These are phyloP conservation scores for Acacia acuminata DNA, from an alignment of 306 rosid species.

Conservation along the genomic window DNA sequence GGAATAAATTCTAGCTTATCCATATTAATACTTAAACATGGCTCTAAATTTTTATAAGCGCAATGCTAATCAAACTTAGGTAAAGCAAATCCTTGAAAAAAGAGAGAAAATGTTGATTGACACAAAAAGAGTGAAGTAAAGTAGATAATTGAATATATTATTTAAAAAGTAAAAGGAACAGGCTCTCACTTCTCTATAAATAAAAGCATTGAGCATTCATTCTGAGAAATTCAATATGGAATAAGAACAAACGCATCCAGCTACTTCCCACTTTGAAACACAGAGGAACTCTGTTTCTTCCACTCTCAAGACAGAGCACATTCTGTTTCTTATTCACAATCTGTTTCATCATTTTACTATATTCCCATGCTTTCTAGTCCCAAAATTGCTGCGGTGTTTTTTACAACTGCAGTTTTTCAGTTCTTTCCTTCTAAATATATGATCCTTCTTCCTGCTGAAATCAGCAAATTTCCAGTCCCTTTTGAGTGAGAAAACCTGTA, in stretches of 20 bases:
- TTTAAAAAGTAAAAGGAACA: neutral
- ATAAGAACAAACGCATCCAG: constrained; percentile 9
- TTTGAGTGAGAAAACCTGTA: constrained; percentile 38
- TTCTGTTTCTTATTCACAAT: neutral
- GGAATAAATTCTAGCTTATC: neutral
- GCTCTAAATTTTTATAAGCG: neutral
- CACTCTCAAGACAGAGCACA: constrained; percentile 8
- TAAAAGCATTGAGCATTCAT: constrained; percentile 22
- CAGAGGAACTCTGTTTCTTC: constrained; percentile 29
- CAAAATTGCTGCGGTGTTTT: constrained; percentile 10
- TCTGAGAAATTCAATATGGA: neutral
- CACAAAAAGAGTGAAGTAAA: neutral
- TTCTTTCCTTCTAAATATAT: constrained; percentile 34
- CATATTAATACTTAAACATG: neutral
- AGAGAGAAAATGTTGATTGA: neutral
- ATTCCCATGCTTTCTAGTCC: constrained; percentile 51
- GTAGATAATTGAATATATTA: constrained; percentile 18
- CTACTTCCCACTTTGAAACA: constrained; percentile 14
- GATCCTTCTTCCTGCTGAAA: constrained; percentile 19
- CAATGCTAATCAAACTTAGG: neutral
- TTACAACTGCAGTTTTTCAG: constrained; percentile 36
- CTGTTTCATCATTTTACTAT: neutral
- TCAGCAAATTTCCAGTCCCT: constrained; percentile 22
- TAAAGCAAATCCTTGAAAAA: neutral
- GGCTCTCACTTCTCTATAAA: constrained; percentile 30